Evolutionary conservation across 2,329 filamentous ascomycete species (phyloP), one percentile per base, ranked within the genome.

Genomic region (Lizonia empirigonia): DNA sequence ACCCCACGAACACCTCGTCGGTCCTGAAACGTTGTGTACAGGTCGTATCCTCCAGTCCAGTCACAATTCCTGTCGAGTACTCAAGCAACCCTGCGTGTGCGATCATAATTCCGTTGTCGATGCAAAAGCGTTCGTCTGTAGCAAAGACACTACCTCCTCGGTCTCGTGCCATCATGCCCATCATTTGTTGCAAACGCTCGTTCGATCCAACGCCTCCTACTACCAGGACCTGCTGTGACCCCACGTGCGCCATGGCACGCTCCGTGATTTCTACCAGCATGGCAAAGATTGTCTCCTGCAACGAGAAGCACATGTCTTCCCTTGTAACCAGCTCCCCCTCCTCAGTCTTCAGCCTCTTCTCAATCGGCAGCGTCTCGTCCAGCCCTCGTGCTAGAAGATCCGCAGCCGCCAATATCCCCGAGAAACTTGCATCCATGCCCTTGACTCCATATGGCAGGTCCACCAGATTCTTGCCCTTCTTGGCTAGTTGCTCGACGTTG

Each of bases 31-130:
- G 66, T 55, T 81, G 78, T 29, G 78, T 80, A 53, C 74, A 96
- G 10, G 88, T 90, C 62, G 88, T 93, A 35, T 97, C 89, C 57
- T 87, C 85, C 37, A 97, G 71, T 7, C 82, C 77, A 1, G 91
- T 97, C 53, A 76, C 80, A 68, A 91, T 91, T 1, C 93, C 93
- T 13, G 86, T 92, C 72, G 86, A 81, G 71, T 89, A 94, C 1
- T 92, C 92, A 65, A 97, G 72, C 64, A 99, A 75, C 2, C 94
- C 94, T 2, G 94, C 94, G 73, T 99, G 93, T 1, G 94, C 94
- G 77, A 99, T 99, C 94, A 99, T 99, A 70, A 99, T 97, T 39
- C 94, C 94, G 67, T 99, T 99, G 75, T 99, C 94, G 64, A 99
- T 99, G 72, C 94, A 99, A 73, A 96, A 99, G 36, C 94, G 82